Evolutionary conservation across 495 filamentous ascomycete genomes (phyloP), one percentile per base, ranked within the genome.

Genomic region (Pyrenopolyporus hunteri): DNA sequence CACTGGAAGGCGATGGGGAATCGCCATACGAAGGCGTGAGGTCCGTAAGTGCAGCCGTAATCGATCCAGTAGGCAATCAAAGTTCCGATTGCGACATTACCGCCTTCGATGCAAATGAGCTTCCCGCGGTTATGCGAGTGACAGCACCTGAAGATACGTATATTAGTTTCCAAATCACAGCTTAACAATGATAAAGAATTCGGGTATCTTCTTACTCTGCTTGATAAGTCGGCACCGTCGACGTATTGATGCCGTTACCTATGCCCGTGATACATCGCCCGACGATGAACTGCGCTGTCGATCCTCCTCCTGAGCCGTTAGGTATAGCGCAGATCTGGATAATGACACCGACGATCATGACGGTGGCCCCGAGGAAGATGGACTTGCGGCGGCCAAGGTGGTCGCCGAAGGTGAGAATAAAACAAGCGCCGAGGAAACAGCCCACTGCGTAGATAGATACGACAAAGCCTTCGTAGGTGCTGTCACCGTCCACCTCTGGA

Each of bases 1-100:
- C 90, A 78, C 77, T 93, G 90, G 82, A 93, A 91, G 9, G 87
- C 87, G 56, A 93, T 91, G 13, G 90, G 90, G 77, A 92, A 90
- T 14, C 90, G 82, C 90, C 90, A 93, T 13, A 83, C 81, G 5
- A 91, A 74, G 62, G 85, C 81, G 6, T 73, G 59, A 2, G 83
- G 81, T 2, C 87, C 88, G 66, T 88, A 93, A 6, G 83, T 85
- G 25, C 87, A 81, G 37, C 89, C 90, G 59, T 89, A 93, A 64
- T 92, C 89, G 53, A 93, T 80, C 90, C 90, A 93, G 76, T 93
- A 93, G 20, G 89, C 88, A 22, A 92, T 85, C 35, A 91, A 74
- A 6, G 83, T 87, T 39, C 90, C 90, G 49, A 93, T 89, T 35
- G 89, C 89, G 58, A 93, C 91, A 57, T 85, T 79, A 63, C 84